These are phyloP conservation scores for Boletus sensibilis DNA, from an alignment of 768 basidiomycete genomes.

Conservation along the genomic window DNA sequence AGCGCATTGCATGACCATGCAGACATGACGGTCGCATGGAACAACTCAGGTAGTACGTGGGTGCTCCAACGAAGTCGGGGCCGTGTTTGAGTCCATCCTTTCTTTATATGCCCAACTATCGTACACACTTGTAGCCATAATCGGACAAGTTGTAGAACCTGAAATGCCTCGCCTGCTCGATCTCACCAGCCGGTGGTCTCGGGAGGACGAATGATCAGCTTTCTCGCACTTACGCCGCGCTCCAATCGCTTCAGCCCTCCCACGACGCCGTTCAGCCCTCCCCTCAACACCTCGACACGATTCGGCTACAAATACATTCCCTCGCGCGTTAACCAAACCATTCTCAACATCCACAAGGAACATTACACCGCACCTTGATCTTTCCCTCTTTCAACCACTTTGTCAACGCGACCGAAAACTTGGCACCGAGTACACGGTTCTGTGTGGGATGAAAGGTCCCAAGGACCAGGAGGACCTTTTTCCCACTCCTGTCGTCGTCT, in stretches of 20 bases:
- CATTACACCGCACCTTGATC: conserved; percentile 16
- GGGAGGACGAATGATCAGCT: conserved; percentile 32
- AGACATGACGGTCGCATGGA: too few relatives aligned
- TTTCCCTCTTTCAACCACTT: conserved; percentile 14
- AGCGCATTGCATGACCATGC: too few relatives aligned
- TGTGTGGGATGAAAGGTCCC: conserved; percentile 6
- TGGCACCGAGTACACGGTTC: conserved; percentile 3
- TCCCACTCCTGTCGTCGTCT: conserved; percentile 1
- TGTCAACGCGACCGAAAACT: conserved; percentile 9
- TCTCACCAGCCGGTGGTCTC: not conserved
- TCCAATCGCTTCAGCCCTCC: conserved; percentile 33
- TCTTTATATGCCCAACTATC: not conserved
- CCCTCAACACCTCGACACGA: conserved; percentile 36
- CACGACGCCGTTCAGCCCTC: conserved; percentile 36
- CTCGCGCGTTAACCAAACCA: not conserved
- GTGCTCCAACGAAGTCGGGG: too few relatives aligned
- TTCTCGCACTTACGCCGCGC: conserved; percentile 37
- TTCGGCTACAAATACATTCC: conserved; percentile 31
- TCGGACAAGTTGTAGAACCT: not conserved
- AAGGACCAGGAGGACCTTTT: not conserved
- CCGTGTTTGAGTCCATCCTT: too few relatives aligned
- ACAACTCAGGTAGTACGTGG: too few relatives aligned
- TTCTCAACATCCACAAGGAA: not conserved
- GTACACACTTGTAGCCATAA: conserved; percentile 4
- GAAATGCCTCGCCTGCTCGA: not conserved